A percentile compares a stretch with the other conserved stretches of the same genome.
phyloP scores from a whole-genome alignment of 176 grass and related monocot species.

The Elaeis guineensis region DNA sequence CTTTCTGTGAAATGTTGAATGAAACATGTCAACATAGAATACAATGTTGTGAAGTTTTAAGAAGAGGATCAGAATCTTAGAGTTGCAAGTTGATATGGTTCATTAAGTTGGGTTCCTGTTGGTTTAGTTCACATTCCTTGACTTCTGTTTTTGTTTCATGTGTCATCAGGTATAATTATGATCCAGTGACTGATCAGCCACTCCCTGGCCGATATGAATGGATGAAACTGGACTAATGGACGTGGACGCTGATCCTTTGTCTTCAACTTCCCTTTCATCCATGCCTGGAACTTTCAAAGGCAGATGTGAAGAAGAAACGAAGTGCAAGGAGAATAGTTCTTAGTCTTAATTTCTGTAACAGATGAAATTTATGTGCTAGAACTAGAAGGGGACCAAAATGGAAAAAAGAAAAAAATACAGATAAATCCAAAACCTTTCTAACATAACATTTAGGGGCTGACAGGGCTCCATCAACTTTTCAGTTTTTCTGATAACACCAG shows the following conservation, averaged over 20 bases:
- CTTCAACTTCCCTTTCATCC: neutral
- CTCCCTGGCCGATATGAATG: constrained; percentile 34
- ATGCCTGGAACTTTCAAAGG: constrained; percentile 5
- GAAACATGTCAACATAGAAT: no score
- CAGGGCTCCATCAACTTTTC: no score
- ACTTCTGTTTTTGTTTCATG: neutral
- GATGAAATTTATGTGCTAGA: neutral
- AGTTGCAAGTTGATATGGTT: no score
- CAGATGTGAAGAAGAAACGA: neutral
- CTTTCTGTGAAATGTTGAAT: no score
- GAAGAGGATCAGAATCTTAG: no score
- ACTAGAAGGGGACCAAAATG: no score
- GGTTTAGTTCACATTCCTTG: neutral
- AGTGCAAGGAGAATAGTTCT: neutral
- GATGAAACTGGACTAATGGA: constrained; percentile 27
- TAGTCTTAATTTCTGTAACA: constrained; percentile 2
- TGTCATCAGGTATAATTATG: constrained; percentile 35
- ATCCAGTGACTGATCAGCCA: constrained; percentile 32
- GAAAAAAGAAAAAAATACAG: no score
- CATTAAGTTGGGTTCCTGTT: no score
- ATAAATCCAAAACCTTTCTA: no score
- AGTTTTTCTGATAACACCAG: neutral
- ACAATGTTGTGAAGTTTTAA: no score
- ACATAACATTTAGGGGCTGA: no score
- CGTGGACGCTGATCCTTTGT: neutral